Evolutionary conservation across 768 basidiomycete species (phyloP), one percentile per base, ranked within the genome.

Genomic region (Calocybe cyanea): DNA sequence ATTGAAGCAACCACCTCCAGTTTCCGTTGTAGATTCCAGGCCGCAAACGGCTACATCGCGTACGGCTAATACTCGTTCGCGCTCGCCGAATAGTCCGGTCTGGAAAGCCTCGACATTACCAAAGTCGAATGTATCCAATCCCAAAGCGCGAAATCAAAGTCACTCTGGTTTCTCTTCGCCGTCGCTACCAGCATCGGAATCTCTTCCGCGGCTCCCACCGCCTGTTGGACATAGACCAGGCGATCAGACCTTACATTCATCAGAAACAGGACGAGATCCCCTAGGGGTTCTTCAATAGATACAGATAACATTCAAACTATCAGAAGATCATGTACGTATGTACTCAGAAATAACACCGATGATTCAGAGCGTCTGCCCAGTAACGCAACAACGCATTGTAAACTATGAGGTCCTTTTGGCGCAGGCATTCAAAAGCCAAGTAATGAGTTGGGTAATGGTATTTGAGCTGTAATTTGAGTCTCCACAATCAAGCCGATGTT

Each of bases 121-220:
- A 25, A 43, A 33, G 42, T 34, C 21, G 11, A 21, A 10, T 8
- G 36, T 28, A 50, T 46, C 43, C 42, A 21, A 77, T 77, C 20
- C 32, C 11, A 18, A 34, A 21, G 79, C 81, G 13, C 81, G 80
- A 80, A 77, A 77, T 48, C 67, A 78, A 54, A 80, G 80, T 15
- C 70, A 61, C 39, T 80, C 80, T 6, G 67, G 61, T 46, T 81
- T 82, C 58, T 63, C 66, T 28, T 53, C 41, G 3, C 51, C 64
- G 14, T 54, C 56, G 43, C 45, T 55, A 41, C 55, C 74, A 35
- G 61, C 69, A 9, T 56, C 71, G 17, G 66, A 71, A 15, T 60
- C 73, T 33, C 66, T 83, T 47, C 78, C 81, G 17, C 72, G 75
- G 25, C 60, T 69, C 11, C 77, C 81, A 35, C 72, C 81, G 43